Evolutionary conservation across 345 rosid species (phyloP).

Genomic region (Lumnitzera racemosa): DNA sequence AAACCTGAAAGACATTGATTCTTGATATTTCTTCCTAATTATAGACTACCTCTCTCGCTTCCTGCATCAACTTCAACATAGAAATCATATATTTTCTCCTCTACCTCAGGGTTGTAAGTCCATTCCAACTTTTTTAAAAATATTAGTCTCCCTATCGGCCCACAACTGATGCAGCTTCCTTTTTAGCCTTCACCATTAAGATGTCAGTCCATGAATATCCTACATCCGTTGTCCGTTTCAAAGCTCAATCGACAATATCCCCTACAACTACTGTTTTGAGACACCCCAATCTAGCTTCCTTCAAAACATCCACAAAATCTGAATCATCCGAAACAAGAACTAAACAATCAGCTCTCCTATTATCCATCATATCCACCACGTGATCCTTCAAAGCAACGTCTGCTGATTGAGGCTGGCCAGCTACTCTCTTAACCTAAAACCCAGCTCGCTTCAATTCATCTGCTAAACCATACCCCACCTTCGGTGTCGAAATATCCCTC

Average conservation of each 20-base stretch:
- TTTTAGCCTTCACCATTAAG: constrained; percentile 77
- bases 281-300: constrained; percentile 70
- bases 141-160: constrained; percentile 68
- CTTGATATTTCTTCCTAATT: too few species aligned
- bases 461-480: constrained; percentile 57
- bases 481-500: constrained; percentile 51
- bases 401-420: constrained; percentile 67
- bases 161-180: constrained; percentile 60
- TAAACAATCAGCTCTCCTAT: constrained; percentile 60
- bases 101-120: constrained; percentile 54
- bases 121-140: constrained; percentile 68
- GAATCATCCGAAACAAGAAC: constrained; percentile 87
- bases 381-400: constrained; percentile 63
- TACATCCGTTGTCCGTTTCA: constrained; percentile 74
- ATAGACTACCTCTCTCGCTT: constrained; percentile 1
- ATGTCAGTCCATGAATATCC: constrained; percentile 80
- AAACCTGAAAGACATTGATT: too few species aligned
- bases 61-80: constrained; percentile 17
- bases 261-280: constrained; percentile 78
- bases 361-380: constrained; percentile 70
- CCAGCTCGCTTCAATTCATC: constrained; percentile 78
- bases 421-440: constrained; percentile 53
- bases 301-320: constrained; percentile 50
- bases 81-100: constrained; percentile 17
- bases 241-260: constrained; percentile 47